Percentiles rank a stretch among this genome's conserved stretches.
These are phyloP conservation scores for Mimosa bimucronata DNA, from an alignment of 306 rosid species.

Conservation along the genomic window DNA sequence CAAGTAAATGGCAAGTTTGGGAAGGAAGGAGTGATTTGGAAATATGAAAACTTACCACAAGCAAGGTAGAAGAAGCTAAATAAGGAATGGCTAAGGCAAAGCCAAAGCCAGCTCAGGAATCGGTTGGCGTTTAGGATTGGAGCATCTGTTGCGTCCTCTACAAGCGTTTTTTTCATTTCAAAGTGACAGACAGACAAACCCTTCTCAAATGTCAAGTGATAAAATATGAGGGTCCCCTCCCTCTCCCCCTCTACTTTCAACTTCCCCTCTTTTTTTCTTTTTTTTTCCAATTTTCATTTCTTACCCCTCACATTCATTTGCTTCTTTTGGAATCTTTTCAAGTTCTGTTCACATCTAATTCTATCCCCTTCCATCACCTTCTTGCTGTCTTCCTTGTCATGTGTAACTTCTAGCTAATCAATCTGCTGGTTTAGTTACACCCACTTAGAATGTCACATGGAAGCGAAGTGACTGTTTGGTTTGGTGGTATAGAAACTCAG, in stretches of 20 bases:
- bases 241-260: not conserved
- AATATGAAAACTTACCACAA: conserved; percentile 1
- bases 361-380: not conserved
- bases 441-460: not conserved
- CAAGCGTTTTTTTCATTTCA: not conserved
- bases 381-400: not conserved
- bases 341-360: conserved; percentile 2
- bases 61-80: not conserved
- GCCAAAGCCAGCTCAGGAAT: not conserved
- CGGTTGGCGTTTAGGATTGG: conserved; percentile 4
- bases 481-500: too few species aligned
- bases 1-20: not conserved
- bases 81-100: too few species aligned
- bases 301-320: not conserved
- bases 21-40: not conserved
- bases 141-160: conserved; percentile 12
- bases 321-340: conserved; percentile 36
- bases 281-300: not conserved
- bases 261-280: not conserved
- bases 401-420: not conserved
- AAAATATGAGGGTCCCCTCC: not conserved
- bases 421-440: not conserved
- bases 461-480: too few species aligned
- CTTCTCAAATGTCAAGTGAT: not conserved
- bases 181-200: not conserved